These are phyloP conservation scores for Penicillium goetzii DNA, from an alignment of 495 filamentous ascomycete species.

Conservation along the genomic window DNA sequence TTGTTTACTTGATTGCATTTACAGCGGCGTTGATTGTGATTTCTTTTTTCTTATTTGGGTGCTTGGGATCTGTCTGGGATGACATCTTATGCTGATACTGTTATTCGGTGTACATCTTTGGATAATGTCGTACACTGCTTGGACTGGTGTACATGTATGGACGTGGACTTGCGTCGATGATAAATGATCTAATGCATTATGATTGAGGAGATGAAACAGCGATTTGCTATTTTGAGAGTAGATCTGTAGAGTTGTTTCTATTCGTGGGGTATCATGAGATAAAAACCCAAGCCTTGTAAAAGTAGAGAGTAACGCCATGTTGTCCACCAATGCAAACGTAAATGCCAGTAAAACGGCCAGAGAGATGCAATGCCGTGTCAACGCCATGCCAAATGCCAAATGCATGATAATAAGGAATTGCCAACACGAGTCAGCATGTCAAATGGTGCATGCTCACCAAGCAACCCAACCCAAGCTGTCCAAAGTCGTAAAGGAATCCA, in stretches of 20 bases:
- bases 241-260: not conserved
- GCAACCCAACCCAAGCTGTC: not conserved
- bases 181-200: conserved; percentile 32
- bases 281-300: not conserved
- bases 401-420: not conserved
- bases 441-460: not conserved
- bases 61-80: not conserved
- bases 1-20: not conserved
- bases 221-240: not conserved
- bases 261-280: not conserved
- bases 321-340: not conserved
- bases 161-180: conserved; percentile 6
- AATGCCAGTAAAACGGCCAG: not conserved
- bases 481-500: not conserved
- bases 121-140: not conserved
- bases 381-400: not conserved
- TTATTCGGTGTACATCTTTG: conserved; percentile 6
- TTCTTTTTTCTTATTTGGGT: not conserved
- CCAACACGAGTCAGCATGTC: not conserved
- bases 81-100: not conserved
- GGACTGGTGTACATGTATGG: conserved; percentile 30
- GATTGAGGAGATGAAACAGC: conserved; percentile 25
- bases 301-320: not conserved
- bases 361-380: not conserved
- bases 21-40: not conserved